Conservation (phyloP, 2,329 filamentous ascomycete species). For the Botrytis medusae region DNA sequence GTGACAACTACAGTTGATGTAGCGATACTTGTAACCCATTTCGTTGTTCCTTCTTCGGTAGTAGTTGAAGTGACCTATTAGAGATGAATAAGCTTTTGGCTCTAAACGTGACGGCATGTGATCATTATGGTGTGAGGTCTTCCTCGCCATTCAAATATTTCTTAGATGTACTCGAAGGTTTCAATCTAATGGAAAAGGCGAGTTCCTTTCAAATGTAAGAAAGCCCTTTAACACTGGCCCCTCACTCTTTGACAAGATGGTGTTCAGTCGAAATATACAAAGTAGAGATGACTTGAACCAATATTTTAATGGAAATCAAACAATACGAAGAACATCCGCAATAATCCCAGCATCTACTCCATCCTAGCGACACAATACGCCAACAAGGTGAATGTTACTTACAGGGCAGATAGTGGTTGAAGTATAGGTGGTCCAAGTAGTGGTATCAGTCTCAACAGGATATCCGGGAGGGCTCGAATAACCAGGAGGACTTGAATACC, state of each 20-base stretch:
- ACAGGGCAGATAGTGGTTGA: slow-evolving; percentile 22
- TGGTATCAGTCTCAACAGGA: slow-evolving; percentile 15
- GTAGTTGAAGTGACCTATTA: slow-evolving; percentile 15
- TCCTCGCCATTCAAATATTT: background rate
- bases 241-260: background rate
- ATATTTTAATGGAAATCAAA: background rate
- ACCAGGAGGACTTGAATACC: slow-evolving; percentile 16
- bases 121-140: background rate
- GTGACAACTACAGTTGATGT: slow-evolving; percentile 15
- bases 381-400: background rate
- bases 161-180: background rate
- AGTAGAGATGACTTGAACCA: background rate
- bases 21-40: slow-evolving; percentile 4
- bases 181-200: background rate
- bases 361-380: background rate
- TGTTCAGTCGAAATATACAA: background rate
- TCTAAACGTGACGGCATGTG: background rate
- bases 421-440: slow-evolving; percentile 16
- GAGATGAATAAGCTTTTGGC: background rate
- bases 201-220: background rate
- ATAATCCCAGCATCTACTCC: background rate
- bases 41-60: slow-evolving; percentile 7
- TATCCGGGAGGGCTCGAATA: slow-evolving; percentile 6
- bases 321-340: background rate
- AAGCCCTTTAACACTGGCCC: background rate